Evolutionary conservation across 2,329 filamentous ascomycete genomes (phyloP), one percentile per base, ranked within the genome.

Genomic region (Chrysoporthe deuterocubensis): DNA sequence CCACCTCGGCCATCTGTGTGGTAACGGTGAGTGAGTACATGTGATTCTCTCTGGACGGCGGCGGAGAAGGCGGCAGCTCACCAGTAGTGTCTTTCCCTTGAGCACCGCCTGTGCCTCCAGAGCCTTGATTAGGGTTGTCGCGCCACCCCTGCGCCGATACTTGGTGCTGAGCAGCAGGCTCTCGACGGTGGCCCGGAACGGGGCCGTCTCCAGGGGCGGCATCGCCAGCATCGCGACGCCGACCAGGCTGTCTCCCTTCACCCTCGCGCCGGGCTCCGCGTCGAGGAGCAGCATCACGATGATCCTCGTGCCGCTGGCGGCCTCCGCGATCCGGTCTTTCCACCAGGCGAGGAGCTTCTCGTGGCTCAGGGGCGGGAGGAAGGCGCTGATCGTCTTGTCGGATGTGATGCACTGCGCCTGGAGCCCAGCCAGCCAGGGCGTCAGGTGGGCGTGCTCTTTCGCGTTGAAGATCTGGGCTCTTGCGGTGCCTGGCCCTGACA

Each of bases 321-420:
- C 80, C 73, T 88, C 83, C 32, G 81, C 78, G 64, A 85, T 82
- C 34, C 82, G 78, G 32, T 81, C 79, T 72, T 84, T 83, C 88
- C 87, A 90, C 81, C 84, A 89, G 9, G 78, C 72, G 42, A 86
- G 78, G 50, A 90, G 83, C 73, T 86, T 86, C 48, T 83, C 79
- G 73, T 86, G 81, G 60, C 82, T 82, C 44, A 90, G 78, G 0
- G 88, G 87, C n/a, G 86, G 85, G 16, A 88, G 79, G 74, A 90
- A 90, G 4, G 82, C 85, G 37, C 85, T 85, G 46, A 87, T 81
- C 70, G 83, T 85, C 73, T 82, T 80, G 76, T 88, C 87, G 68
- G 83, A 78, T 4, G 83, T 84, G 74, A 90, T 87, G 77, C 87
- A 89, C 16, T 83, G 81, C 68, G 82, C 84, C 71, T 90, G 88